Base-by-base conservation (phyloP, 164 flowering plant species). In the Kingdonia uniflora region DNA sequence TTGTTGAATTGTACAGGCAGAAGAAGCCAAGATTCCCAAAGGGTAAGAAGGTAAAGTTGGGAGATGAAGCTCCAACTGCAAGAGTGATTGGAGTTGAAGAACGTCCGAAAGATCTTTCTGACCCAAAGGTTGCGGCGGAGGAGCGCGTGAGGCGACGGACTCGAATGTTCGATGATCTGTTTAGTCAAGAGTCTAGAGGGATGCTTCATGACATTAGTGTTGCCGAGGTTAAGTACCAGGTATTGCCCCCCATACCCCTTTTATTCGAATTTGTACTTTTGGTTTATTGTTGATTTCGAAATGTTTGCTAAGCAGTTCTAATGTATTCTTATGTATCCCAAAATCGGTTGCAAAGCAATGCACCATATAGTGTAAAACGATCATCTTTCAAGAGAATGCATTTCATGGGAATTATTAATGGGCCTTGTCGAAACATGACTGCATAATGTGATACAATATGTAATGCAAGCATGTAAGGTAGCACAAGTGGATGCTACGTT, bases 1-100 rank as follows among this genome's bases (percentile, higher is more conserved):
- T 29, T 29, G 4, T 29, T 29, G 35, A n/a, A n/a, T n/a, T 29
- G 35, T 52, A 14, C 69, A 85, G 94, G 77, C 71, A 74, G 56
- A 84, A 82, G 76, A 74, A 57, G 51, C 71, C 76, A 21, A 75
- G 87, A 49, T 87, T 90, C 68, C 97, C 97, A 0, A 90, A 90
- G 61, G 90, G 90, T 0, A 90, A 81, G 75, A 90, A 90, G 66
- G 76, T 67, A 56, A 86, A 77, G 59, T 49, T 56, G 6, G 82
- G 63, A 21, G 76, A 72, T 35, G 76, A 55, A 49, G 71, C n/a
- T 14, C 55, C 42, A 4, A 58, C 19, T 19, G 37, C 19, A 40
- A 43, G 19, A 17, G 33, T 41, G 35, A 15, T 20, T 47, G 51
- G 29, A 3, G 29, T 21, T 20, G 80, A 56, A 41, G 70, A 60